A percentile compares a stretch with the other conserved stretches of the same genome.
phyloP scores from a whole-genome alignment of 2,329 filamentous ascomycete species.

The Xylaria digitata region DNA sequence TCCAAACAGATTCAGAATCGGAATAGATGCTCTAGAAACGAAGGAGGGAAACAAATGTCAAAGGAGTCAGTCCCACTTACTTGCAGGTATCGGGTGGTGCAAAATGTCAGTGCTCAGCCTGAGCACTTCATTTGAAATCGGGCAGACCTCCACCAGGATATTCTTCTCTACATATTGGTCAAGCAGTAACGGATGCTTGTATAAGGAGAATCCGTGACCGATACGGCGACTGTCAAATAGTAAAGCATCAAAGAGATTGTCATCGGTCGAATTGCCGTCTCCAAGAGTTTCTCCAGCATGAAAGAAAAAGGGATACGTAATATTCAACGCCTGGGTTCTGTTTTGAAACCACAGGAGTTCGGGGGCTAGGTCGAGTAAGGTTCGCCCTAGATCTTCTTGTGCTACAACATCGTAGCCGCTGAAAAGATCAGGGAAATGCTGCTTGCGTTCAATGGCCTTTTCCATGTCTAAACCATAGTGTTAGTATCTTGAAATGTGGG shows the following conservation, averaged over 20 bases:
- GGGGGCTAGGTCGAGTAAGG: constrained; percentile 70
- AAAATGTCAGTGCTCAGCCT: constrained; percentile 70
- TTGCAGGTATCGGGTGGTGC: constrained; percentile 70
- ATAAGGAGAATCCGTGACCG: constrained; percentile 73
- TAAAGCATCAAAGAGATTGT: constrained; percentile 76
- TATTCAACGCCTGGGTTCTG: constrained; percentile 65
- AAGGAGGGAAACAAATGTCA: background rate
- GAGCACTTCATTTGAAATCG: constrained; percentile 73
- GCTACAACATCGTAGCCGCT: constrained; percentile 73
- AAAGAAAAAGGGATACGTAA: constrained; percentile 75
- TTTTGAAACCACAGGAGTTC: constrained; percentile 76
- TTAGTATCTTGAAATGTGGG: background rate
- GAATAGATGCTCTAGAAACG: background rate
- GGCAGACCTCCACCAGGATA: constrained; percentile 74
- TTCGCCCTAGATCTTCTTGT: constrained; percentile 70
- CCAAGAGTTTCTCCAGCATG: constrained; percentile 75
- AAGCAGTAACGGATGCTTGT: constrained; percentile 75
- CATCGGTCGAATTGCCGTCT: constrained; percentile 69
- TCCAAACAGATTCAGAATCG: background rate
- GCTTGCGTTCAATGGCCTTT: constrained; percentile 32
- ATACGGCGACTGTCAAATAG: constrained; percentile 73
- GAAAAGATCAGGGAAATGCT: constrained; percentile 34
- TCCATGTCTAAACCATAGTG: constrained; percentile 22
- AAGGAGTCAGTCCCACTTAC: background rate
- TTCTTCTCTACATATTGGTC: constrained; percentile 74